phyloP scores from a whole-genome alignment of 768 basidiomycete species.

The Leccinum boreale region DNA sequence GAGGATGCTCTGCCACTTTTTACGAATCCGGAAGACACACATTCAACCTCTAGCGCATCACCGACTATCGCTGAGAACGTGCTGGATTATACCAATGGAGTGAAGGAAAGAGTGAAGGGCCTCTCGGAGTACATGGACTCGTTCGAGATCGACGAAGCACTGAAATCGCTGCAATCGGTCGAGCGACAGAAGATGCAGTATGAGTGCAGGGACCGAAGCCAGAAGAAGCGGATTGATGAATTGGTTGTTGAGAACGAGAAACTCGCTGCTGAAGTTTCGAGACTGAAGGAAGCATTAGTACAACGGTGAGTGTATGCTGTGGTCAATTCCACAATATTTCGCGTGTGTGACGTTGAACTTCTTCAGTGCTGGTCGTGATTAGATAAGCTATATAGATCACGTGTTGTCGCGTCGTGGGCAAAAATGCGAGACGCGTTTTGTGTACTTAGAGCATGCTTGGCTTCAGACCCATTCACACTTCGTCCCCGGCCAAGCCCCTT shows the following conservation, averaged over 20 bases:
- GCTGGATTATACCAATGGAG: conserved; percentile 22
- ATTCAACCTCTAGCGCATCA: conserved; percentile 14
- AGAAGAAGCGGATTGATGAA: conserved; percentile 22
- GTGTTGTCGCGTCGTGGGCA: conserved; percentile 27
- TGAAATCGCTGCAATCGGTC: conserved; percentile 7
- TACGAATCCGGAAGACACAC: conserved; percentile 9
- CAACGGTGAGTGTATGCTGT: conserved; percentile 8
- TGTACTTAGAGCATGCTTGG: conserved; percentile 30
- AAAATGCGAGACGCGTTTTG: conserved; percentile 16
- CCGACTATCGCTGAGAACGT: conserved; percentile 27
- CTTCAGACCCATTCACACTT: conserved; percentile 47
- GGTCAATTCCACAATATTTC: not conserved
- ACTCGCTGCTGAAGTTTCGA: conserved; percentile 14
- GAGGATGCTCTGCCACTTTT: conserved; percentile 22
- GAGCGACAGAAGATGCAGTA: conserved; percentile 25
- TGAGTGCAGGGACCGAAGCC: conserved; percentile 21
- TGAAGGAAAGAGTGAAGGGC: conserved; percentile 21
- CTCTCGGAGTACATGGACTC: conserved; percentile 27
- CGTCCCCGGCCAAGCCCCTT: conserved; percentile 41
- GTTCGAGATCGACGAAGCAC: conserved; percentile 21
- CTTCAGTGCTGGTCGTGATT: conserved; percentile 6
- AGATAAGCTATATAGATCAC: conserved; percentile 25
- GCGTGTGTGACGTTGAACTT: too few relatives aligned
- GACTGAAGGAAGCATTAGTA: conserved; percentile 16
- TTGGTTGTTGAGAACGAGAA: conserved; percentile 16